Evolutionary conservation across 1,284 basidiomycete species (phyloP).

Genomic region (Puccinia triticina): DNA sequence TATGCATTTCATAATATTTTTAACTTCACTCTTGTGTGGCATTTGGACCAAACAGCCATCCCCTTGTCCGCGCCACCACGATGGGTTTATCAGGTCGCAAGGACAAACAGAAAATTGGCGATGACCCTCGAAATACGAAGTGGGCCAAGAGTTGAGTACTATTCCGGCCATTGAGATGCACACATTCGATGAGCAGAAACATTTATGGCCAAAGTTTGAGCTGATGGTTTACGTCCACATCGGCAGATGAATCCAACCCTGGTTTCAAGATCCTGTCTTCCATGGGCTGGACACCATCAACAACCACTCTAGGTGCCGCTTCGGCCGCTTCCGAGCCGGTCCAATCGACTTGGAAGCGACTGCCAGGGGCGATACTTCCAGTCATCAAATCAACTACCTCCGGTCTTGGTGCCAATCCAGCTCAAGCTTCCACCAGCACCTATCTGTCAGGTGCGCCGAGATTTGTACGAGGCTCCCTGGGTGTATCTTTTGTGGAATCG

Average conservation of each 20-base stretch:
- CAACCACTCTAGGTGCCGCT: conserved; percentile 1
- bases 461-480: conserved; percentile 14
- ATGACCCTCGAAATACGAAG: conserved; percentile 49
- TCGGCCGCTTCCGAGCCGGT: neutral
- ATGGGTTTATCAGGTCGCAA: conserved; percentile 43
- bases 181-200: neutral
- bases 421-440: conserved; percentile 8
- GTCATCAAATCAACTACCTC: conserved; percentile 35
- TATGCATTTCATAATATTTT: neutral
- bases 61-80: neutral
- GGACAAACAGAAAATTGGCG: conserved; percentile 47
- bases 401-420: conserved; percentile 44
- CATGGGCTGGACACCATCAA: conserved; percentile 44
- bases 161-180: neutral
- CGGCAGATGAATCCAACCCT: conserved; percentile 39
- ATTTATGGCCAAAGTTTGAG: neutral
- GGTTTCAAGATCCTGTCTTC: conserved; percentile 48
- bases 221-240: neutral
- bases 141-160: conserved; percentile 46
- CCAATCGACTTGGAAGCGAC: conserved; percentile 35
- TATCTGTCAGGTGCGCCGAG: conserved; percentile 34
- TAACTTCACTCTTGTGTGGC: too few species aligned
- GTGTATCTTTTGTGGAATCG: neutral
- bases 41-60: too few species aligned
- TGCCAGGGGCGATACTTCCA: conserved; percentile 15